These are phyloP conservation scores for Zygoascus tannicola DNA, from an alignment of 805 yeast genomes.

Conservation along the genomic window DNA sequence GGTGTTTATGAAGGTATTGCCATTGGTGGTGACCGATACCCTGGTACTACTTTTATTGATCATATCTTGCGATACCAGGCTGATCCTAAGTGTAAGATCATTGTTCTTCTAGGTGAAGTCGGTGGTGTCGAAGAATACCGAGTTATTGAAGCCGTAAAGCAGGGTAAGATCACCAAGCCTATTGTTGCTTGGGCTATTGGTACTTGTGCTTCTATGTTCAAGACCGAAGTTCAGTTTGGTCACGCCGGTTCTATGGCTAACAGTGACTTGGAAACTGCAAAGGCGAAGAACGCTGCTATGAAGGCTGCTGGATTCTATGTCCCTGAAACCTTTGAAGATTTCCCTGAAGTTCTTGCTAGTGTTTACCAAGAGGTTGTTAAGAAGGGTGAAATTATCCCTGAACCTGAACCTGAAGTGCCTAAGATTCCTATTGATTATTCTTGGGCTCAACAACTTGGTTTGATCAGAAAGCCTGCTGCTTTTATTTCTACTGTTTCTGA, in stretches of 20 bases:
- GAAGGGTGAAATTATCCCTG: conserved; percentile 31
- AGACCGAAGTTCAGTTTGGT: conserved; percentile 52
- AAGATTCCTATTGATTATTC: conserved; percentile 40
- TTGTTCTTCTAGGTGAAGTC: conserved; percentile 58
- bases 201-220: conserved; percentile 61
- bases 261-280: conserved; percentile 61
- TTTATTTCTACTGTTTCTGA: conserved; percentile 40
- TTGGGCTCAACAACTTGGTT: conserved; percentile 41
- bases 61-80: conserved; percentile 55
- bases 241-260: conserved; percentile 67
- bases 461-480: conserved; percentile 40
- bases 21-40: conserved; percentile 68
- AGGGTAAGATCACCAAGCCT: conserved; percentile 55
- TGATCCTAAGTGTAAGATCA: conserved; percentile 58
- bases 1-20: conserved; percentile 52
- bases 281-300: conserved; percentile 61
- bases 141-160: conserved; percentile 57
- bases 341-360: conserved; percentile 31
- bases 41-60: conserved; percentile 63
- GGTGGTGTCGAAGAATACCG: conserved; percentile 71
- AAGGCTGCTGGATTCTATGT: conserved; percentile 90
- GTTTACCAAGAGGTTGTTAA: conserved; percentile 72
- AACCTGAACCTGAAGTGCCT: conserved; percentile 37
- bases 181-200: conserved; percentile 68
- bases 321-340: conserved; percentile 59